Conservation (phyloP, 208 protist genomes). For the Balamuthia mandrillaris region DNA sequence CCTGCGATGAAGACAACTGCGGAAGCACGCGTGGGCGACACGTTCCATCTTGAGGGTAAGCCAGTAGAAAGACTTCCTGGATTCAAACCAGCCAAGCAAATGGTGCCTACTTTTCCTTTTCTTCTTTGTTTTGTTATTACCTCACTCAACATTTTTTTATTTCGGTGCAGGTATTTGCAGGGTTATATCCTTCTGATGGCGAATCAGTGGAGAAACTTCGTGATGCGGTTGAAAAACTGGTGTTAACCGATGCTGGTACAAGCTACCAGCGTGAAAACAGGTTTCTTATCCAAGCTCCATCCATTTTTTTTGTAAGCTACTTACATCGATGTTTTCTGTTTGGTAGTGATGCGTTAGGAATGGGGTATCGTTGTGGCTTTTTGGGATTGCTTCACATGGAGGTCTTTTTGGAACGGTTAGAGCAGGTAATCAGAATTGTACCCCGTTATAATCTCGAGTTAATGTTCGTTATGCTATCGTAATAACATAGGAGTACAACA, state of each 20-base stretch:
- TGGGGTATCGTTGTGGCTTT: constrained; percentile 76
- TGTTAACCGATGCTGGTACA: constrained; percentile 90
- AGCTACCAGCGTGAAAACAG: constrained; percentile 62
- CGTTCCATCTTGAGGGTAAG: constrained; percentile 73
- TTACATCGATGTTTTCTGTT: background rate
- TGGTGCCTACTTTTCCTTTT: constrained; percentile 38
- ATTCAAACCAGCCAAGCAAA: constrained; percentile 66
- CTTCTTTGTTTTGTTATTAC: background rate
- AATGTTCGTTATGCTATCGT: background rate
- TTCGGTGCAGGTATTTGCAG: constrained; percentile 85
- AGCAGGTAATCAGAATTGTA: constrained; percentile 60
- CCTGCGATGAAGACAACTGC: constrained; percentile 74
- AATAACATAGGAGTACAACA: constrained; percentile 76
- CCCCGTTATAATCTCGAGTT: background rate
- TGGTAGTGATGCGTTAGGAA: constrained; percentile 29
- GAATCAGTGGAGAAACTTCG: constrained; percentile 78
- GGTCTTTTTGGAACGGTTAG: constrained; percentile 90
- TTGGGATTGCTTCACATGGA: constrained; percentile 97
- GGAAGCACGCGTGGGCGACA: constrained; percentile 92
- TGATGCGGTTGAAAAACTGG: constrained; percentile 84
- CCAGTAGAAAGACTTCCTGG: constrained; percentile 62
- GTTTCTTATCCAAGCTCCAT: background rate
- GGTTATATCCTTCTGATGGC: constrained; percentile 89
- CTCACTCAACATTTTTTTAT: background rate
- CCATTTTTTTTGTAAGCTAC: background rate